Evolutionary conservation across 805 yeast species (phyloP), one percentile per base, ranked within the genome.

Genomic region (Metschnikowia colocasiae): DNA sequence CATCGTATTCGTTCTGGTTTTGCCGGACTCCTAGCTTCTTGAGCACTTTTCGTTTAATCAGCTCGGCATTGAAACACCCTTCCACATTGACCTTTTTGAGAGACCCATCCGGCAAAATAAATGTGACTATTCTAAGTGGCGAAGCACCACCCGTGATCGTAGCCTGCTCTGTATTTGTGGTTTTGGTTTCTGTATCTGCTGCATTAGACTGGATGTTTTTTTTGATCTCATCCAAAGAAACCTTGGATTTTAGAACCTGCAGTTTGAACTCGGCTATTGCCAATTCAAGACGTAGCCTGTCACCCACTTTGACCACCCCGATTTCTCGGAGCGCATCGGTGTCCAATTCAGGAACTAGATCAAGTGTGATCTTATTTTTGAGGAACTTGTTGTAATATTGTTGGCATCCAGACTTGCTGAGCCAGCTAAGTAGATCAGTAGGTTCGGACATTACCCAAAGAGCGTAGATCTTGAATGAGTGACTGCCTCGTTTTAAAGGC

Each of bases 221-320:
- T 26, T 22, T 30, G 19, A 54, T 30, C 20, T 54, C 49, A 19
- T 48, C 53, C 10, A 55, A 23, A 6, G 56, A 48, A 6, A 55
- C 46, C 19, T 30, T 43, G 22, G 39, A 47, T 36, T 33, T 40
- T 18, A 55, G 45, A 6, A 26, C 15, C 12, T 45, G 27, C 43
- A 44, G 49, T 16, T 78, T 72, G 47, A 81, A 56, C 35, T 69
- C 62, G 26, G 76, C 69, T 3, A 87, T 72, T 18, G 84, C 82
- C 13, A 79, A 69, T 57, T 83, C 80, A 9, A 92, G 64, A 25
- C 85, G 71, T 18, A 92, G 71, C 23, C 97, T 70, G 62, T 94
- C 98, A 1, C 98, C 97, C 13, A 92, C 79, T 53, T 80, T 84
- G n/a, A 57, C 52, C 9, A 92, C 64, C 0, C 96, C 96, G 9